A percentile compares a stretch with the other conserved stretches of the same genome.
Evolutionary conservation across 148 eudicot genomes (phyloP).

Genomic region (Heliamphora exappendiculata): DNA sequence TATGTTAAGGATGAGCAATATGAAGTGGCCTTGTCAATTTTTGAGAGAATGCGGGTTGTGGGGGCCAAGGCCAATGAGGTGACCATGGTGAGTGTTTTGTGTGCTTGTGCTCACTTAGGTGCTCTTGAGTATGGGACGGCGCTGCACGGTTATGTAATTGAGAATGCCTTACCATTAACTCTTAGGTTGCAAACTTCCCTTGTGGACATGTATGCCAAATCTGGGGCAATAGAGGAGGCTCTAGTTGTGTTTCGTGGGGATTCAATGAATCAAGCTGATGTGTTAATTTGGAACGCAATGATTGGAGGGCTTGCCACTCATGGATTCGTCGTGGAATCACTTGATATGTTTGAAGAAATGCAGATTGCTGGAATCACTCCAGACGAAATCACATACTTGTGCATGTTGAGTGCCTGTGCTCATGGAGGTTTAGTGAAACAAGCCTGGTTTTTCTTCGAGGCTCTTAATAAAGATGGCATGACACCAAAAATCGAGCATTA

Average conservation of each 20-base stretch:
- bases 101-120: slow-evolving; percentile 88
- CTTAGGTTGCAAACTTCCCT: slow-evolving; percentile 60
- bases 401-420: slow-evolving; percentile 71
- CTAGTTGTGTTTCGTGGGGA: slow-evolving; percentile 49
- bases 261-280: slow-evolving; percentile 42
- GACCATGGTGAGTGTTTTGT: slow-evolving; percentile 81
- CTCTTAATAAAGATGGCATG: slow-evolving; percentile 41
- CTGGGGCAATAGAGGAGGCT: slow-evolving; percentile 76
- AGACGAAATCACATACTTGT: slow-evolving; percentile 76
- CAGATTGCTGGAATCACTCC: slow-evolving; percentile 36
- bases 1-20: slow-evolving; percentile 64
- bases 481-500: slow-evolving; percentile 65
- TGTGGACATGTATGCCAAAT: slow-evolving; percentile 91
- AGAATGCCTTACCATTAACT: slow-evolving; percentile 45
- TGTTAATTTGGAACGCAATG: slow-evolving; percentile 74
- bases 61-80: slow-evolving; percentile 78
- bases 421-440: slow-evolving; percentile 77
- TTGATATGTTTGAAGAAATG: slow-evolving; percentile 58
- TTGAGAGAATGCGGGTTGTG: slow-evolving; percentile 42
- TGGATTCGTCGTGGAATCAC: slow-evolving; percentile 49
- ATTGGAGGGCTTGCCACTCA: slow-evolving; percentile 89
- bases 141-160: slow-evolving; percentile 52
- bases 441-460: slow-evolving; percentile 57
- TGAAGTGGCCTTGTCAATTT: slow-evolving; percentile 52
- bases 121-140: slow-evolving; percentile 65